These are phyloP conservation scores for Pleurotus citrinopileatus DNA, from an alignment of 768 basidiomycete species.

Conservation along the genomic window DNA sequence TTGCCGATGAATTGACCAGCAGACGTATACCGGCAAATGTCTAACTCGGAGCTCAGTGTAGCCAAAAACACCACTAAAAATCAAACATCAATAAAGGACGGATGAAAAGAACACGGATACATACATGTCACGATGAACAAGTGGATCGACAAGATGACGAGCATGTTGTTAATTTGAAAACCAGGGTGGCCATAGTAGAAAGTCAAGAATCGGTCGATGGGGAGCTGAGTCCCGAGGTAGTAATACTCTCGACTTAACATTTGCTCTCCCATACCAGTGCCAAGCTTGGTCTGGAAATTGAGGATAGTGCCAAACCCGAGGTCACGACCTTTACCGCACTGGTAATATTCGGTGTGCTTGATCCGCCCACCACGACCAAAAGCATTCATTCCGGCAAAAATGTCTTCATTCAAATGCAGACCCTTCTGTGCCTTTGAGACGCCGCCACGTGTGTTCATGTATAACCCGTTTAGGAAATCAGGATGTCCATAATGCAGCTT, in stretches of 20 bases:
- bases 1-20: slow-evolving; percentile 72
- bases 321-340: slow-evolving; percentile 98
- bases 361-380: slow-evolving; percentile 95
- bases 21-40: slow-evolving; percentile 76
- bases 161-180: slow-evolving; percentile 99
- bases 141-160: slow-evolving; percentile 96
- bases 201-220: slow-evolving; percentile 97
- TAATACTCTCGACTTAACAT: slow-evolving; percentile 99
- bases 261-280: slow-evolving; percentile 99
- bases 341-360: slow-evolving; percentile 99
- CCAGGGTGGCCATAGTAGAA: slow-evolving; percentile 99
- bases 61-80: slow-evolving; percentile 88
- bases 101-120: slow-evolving; percentile 25
- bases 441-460: slow-evolving; percentile 98
- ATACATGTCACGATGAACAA: slow-evolving; percentile 88
- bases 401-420: slow-evolving; percentile 98
- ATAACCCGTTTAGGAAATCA: slow-evolving; percentile 96
- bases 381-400: slow-evolving; percentile 98
- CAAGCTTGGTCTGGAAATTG: slow-evolving; percentile 99
- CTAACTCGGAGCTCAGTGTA: slow-evolving; percentile 79
- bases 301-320: slow-evolving; percentile 98
- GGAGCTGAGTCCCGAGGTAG: slow-evolving; percentile 96
- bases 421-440: slow-evolving; percentile 99
- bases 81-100: slow-evolving; percentile 16
- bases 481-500: slow-evolving; percentile 99